Base-by-base conservation (phyloP, 1,139 yeast genomes). In the Geotrichum klebahnii region DNA sequence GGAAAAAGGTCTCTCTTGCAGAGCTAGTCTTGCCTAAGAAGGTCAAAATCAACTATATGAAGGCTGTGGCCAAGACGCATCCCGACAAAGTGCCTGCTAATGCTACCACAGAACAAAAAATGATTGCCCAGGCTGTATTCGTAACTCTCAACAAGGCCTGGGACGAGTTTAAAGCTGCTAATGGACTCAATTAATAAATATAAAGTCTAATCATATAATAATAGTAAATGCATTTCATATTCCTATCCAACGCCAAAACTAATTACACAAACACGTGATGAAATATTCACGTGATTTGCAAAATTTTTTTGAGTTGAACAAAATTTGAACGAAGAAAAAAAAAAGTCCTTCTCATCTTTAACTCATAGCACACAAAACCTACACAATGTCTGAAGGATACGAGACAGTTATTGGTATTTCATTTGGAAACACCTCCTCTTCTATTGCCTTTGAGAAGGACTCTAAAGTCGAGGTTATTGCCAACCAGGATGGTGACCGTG, bases 401-500 rank as follows among this genome's bases (percentile, higher is more conserved):
- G 48, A 57, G 39, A 72, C 90, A 61, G 87, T 89, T 61, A 86
- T 92, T 70, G 98, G 99, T 70, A 80, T 92, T 67, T 83, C 97
- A 48, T 90, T 92, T 69, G 99, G 99, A 69, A 92, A 92, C 79
- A 84, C 96, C 47, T 80, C 96, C 53, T 85, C 97, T 42, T 86
- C 97, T 57, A 89, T 92, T 68, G 97, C 97, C 41, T 86, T 85
- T 66, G 89, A 90, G 59, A 80, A 76, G 65, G 97, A 90, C 62
- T 95, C 96, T 53, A 87, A 85, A 69, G 95, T 89, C 55, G 97
- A 92, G 66, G 96, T 92, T 58, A 92, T 92, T 69, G 98, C 98
- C 61, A 92, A 92, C 79, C 97, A 95, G 61, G 98, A 92, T 67
- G 99, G 99, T 69, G 98, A 94, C 72, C 89, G 98, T 74, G 79